phyloP scores from a whole-genome alignment of 2,329 filamentous ascomycete genomes.

The Byssoonygena ceratinophila region DNA sequence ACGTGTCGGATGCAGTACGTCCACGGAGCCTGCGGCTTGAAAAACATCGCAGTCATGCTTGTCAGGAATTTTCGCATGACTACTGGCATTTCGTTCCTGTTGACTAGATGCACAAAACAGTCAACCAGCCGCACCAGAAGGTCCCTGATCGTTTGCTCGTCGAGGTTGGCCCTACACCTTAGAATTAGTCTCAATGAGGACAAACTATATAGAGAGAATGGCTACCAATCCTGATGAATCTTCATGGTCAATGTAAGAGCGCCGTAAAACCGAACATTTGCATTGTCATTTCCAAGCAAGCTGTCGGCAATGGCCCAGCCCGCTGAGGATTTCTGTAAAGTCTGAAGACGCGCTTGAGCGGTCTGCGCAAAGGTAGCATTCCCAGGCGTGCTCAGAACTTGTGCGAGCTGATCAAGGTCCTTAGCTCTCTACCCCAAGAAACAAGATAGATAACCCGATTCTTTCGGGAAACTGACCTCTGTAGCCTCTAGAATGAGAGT shows the following conservation, averaged over 20 bases:
- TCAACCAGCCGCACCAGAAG: constrained; percentile 35
- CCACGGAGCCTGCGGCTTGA: constrained; percentile 33
- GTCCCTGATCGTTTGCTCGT: constrained; percentile 25
- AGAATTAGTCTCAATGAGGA: constrained; percentile 15
- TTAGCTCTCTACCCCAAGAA: not conserved
- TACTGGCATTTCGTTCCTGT: constrained; percentile 30
- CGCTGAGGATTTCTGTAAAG: constrained; percentile 64
- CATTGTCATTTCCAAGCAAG: constrained; percentile 56
- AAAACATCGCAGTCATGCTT: constrained; percentile 36
- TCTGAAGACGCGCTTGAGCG: constrained; percentile 65
- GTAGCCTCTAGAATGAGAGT: constrained; percentile 25
- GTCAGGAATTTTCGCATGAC: constrained; percentile 40
- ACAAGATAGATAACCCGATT: too few relatives aligned
- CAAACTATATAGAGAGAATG: too few relatives aligned
- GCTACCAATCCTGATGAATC: constrained; percentile 85
- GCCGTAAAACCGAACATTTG: constrained; percentile 80
- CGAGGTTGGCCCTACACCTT: constrained; percentile 29
- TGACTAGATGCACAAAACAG: constrained; percentile 35
- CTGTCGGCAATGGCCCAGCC: constrained; percentile 80
- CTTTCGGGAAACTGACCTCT: constrained; percentile 21
- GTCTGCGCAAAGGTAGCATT: constrained; percentile 37
- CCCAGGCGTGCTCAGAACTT: constrained; percentile 34
- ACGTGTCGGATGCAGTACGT: constrained; percentile 29
- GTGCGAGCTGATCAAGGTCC: constrained; percentile 28
- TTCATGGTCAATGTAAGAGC: constrained; percentile 90